These are phyloP conservation scores for Arachis monticola DNA, from an alignment of 331 rosid genomes.

Conservation along the genomic window DNA sequence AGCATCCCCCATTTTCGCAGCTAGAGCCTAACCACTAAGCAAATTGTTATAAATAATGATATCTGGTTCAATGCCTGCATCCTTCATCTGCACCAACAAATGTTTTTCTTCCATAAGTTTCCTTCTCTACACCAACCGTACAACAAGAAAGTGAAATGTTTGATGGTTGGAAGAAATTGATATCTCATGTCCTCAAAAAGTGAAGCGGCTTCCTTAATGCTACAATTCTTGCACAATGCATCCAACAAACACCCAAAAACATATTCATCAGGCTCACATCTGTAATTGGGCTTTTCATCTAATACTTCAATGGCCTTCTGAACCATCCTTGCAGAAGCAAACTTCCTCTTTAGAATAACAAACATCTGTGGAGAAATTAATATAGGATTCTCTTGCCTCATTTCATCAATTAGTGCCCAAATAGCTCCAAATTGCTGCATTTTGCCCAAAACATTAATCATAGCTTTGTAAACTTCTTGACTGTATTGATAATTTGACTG, in stretches of 20 bases:
- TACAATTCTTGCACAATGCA: conserved; percentile 83
- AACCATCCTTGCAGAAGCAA: conserved; percentile 84
- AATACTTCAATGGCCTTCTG: conserved; percentile 74
- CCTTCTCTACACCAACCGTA: conserved; percentile 94
- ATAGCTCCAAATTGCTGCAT: conserved; percentile 85
- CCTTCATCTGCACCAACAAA: conserved; percentile 76
- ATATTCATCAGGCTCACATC: conserved; percentile 76
- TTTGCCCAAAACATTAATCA: conserved; percentile 70
- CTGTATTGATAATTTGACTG: conserved; percentile 60
- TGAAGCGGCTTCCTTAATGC: conserved; percentile 74
- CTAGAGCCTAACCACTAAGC: conserved; percentile 72
- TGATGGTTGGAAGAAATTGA: conserved; percentile 55
- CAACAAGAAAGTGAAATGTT: conserved; percentile 81
- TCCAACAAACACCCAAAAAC: conserved; percentile 85
- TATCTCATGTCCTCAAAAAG: conserved; percentile 77
- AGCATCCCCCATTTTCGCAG: conserved; percentile 77
- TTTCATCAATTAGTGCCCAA: conserved; percentile 83
- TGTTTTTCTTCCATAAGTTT: conserved; percentile 74
- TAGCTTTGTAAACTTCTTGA: conserved; percentile 68
- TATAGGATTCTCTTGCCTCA: conserved; percentile 68
- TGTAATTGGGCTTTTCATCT: conserved; percentile 85
- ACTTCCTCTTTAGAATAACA: conserved; percentile 74
- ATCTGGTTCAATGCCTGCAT: conserved; percentile 69
- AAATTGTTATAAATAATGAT: conserved; percentile 75
- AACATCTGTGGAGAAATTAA: conserved; percentile 62